Base-by-base conservation (phyloP, 495 filamentous ascomycete species). In the Hypoxylon crocopeplum region DNA sequence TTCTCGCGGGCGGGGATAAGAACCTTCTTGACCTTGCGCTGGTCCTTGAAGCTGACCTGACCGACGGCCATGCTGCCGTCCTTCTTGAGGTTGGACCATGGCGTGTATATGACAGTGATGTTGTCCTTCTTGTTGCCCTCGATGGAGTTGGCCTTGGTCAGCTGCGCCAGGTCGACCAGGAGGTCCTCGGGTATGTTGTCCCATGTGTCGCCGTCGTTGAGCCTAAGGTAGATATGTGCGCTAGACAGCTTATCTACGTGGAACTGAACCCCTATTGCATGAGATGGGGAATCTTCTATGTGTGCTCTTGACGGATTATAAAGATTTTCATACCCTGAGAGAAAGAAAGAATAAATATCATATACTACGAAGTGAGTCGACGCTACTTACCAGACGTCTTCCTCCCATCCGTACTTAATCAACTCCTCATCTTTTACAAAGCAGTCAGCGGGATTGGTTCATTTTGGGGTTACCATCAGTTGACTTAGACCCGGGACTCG, bases 41-140 rank as follows among this genome's bases (percentile, higher is more conserved):
- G 82, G 73, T 97, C 93, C 66, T 96, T 91, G 77, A 97, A 98
- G 34, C 90, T 87, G 44, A 98, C 94, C 72, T 98, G 94, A 17
- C 94, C 94, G 2, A 86, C 87, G 3, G 91, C 92, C 94, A 98
- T 98, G 66, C 85, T 88, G n/a, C 92, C 93, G 63, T 94, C 90
- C 70, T 98, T 98, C 72, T 89, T 87, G 5, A 98, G 86, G 69
- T 98, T 98, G 33, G 91, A 89, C 95, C 95, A 98, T 15, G 94
- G 95, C 2, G 94, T 98, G 75, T 98, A 98, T 63, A 98, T 93
- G 50, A 98, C 75, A 12, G 90, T 95, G 56, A 98, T 81, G 73
- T 98, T 98, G 67, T 98, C 94, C 76, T 97, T 97, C 76, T 98
- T 98, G 77, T 98, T 98, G 53, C 94, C 95, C 75, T 98, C 94